Evolutionary conservation across 2,329 filamentous ascomycete species (phyloP).

Genomic region (Paraphoma sp.): DNA sequence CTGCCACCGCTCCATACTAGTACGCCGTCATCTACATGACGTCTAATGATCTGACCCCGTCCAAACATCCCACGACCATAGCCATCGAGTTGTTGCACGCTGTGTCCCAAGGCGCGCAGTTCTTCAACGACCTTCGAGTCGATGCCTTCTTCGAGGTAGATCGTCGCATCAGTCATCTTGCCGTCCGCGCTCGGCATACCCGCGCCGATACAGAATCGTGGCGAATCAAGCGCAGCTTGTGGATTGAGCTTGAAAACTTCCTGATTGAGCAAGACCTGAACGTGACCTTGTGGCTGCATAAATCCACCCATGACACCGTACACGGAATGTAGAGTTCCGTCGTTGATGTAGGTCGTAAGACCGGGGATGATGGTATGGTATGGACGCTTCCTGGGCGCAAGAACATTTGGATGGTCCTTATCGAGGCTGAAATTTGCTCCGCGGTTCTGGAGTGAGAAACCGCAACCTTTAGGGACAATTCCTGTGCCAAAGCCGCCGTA

Average conservation of each 20-base stretch:
- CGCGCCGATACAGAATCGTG: slow-evolving; percentile 85
- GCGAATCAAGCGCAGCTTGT: slow-evolving; percentile 88
- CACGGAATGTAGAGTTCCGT: slow-evolving; percentile 79
- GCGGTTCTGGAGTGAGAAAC: slow-evolving; percentile 94
- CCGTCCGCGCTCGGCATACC: slow-evolving; percentile 68
- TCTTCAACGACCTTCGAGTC: slow-evolving; percentile 70
- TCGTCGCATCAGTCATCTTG: slow-evolving; percentile 65
- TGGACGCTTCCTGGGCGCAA: slow-evolving; percentile 83
- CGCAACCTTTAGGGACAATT: slow-evolving; percentile 85
- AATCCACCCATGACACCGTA: slow-evolving; percentile 98
- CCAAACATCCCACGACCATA: slow-evolving; percentile 76
- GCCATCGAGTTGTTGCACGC: slow-evolving; percentile 72
- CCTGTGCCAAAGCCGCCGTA: slow-evolving; percentile 86
- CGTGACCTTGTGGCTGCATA: slow-evolving; percentile 97
- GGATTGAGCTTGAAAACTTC: slow-evolving; percentile 80
- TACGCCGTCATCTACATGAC: slow-evolving; percentile 75
- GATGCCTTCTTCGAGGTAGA: slow-evolving; percentile 87
- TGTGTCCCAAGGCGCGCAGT: slow-evolving; percentile 74
- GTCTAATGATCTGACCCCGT: slow-evolving; percentile 83
- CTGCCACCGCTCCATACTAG: slow-evolving; percentile 87
- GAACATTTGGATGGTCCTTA: slow-evolving; percentile 75
- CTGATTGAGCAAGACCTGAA: slow-evolving; percentile 92
- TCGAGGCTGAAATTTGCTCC: slow-evolving; percentile 83
- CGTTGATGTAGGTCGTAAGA: slow-evolving; percentile 78
- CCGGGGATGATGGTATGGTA: slow-evolving; percentile 99